These are phyloP conservation scores for Tagetes patula DNA, from an alignment of 129 eudicot species.

Conservation along the genomic window DNA sequence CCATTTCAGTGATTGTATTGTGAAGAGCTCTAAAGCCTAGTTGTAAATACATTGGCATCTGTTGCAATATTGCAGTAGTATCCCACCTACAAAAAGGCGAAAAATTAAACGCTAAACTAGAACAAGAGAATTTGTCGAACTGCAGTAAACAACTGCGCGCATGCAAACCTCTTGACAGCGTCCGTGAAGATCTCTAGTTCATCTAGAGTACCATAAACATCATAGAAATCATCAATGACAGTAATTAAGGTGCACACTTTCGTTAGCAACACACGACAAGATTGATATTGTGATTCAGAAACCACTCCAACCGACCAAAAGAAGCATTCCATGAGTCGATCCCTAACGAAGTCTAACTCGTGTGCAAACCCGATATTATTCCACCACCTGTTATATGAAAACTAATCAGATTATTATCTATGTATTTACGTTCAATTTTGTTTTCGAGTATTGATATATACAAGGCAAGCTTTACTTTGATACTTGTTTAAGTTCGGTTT, in stretches of 20 bases:
- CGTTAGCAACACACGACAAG: conserved; percentile 27
- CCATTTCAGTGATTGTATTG: conserved; percentile 40
- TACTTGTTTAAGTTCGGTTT: conserved; percentile 30
- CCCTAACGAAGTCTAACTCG: conserved; percentile 45
- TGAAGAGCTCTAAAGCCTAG: conserved; percentile 31
- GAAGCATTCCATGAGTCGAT: conserved; percentile 47
- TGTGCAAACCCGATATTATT: conserved; percentile 27
- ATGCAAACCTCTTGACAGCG: conserved; percentile 25
- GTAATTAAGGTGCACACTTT: conserved; percentile 29
- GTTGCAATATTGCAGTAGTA: conserved; percentile 19
- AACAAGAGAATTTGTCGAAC: too few relatives aligned
- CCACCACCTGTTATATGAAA: conserved; percentile 48
- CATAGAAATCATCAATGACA: conserved; percentile 53
- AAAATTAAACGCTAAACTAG: too few relatives aligned
- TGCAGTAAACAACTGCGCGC: too few relatives aligned
- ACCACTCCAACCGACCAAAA: conserved; percentile 39
- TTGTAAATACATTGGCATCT: conserved; percentile 43
- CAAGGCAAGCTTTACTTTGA: conserved; percentile 5
- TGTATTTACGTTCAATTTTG: neutral
- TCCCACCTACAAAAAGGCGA: conserved; percentile 44
- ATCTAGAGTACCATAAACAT: conserved; percentile 50
- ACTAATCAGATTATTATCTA: neutral
- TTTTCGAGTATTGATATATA: neutral
- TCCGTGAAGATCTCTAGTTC: conserved; percentile 45
- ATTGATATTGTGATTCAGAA: conserved; percentile 36